phyloP scores from a whole-genome alignment of 768 basidiomycete genomes.

The Leccinum aurantiacum region DNA sequence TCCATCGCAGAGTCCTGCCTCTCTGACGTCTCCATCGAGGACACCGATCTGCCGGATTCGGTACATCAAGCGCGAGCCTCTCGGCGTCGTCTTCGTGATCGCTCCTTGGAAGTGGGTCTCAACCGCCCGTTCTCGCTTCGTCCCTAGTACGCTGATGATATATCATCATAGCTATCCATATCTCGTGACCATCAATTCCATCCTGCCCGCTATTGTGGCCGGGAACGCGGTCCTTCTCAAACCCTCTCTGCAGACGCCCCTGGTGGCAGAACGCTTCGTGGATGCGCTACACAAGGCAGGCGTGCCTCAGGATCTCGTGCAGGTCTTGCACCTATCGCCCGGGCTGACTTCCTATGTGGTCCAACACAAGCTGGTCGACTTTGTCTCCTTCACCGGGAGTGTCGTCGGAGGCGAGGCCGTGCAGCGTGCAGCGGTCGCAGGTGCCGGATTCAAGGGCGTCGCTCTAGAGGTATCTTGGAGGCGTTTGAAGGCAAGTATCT shows the following conservation, averaged over 20 bases:
- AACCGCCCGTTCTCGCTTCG: background rate
- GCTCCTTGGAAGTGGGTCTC: conserved; percentile 85
- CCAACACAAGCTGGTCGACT: conserved; percentile 49
- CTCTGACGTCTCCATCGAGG: conserved; percentile 67
- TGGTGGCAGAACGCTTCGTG: conserved; percentile 24
- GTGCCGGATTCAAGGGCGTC: too few species aligned
- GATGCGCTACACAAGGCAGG: too few species aligned
- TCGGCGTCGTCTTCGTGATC: conserved; percentile 87
- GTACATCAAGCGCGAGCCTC: conserved; percentile 78
- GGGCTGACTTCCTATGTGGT: too few species aligned
- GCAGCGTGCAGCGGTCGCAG: too few species aligned
- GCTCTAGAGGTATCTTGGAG: too few species aligned
- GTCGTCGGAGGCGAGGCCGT: too few species aligned
- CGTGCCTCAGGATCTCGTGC: too few species aligned
- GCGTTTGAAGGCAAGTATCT: too few species aligned
- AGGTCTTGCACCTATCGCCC: too few species aligned
- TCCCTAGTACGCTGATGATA: background rate
- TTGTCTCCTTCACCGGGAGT: conserved; percentile 89
- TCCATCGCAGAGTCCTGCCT: conserved; percentile 76
- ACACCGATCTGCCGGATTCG: conserved; percentile 87
- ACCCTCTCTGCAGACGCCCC: conserved; percentile 34
- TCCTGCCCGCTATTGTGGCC: conserved; percentile 55
- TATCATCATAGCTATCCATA: conserved; percentile 69
- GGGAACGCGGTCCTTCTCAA: too few species aligned
- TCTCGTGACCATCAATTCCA: conserved; percentile 85